These are phyloP conservation scores for Metarhizium guizhouense DNA, from an alignment of 2,329 filamentous ascomycete genomes.

Conservation along the genomic window DNA sequence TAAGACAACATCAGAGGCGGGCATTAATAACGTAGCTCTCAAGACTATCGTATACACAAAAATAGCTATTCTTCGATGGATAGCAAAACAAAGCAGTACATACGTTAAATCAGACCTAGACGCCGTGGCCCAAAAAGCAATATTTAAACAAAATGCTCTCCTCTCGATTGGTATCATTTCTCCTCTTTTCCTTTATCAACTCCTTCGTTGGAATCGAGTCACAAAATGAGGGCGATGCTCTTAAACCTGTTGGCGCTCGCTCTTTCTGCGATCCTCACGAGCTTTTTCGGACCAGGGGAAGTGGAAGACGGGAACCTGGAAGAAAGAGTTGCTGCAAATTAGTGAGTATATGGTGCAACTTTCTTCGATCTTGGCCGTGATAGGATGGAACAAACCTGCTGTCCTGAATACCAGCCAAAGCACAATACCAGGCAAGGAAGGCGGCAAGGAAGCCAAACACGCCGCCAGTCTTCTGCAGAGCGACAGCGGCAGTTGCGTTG, in stretches of 20 bases:
- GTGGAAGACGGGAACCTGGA: conserved; percentile 84
- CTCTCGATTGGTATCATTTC: conserved; percentile 1
- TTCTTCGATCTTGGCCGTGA: not conserved
- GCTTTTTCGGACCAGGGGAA: conserved; percentile 89
- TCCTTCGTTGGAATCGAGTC: not conserved
- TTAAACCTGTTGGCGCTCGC: conserved; percentile 16
- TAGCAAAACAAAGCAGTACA: not conserved
- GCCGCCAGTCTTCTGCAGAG: conserved; percentile 62
- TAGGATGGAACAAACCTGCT: conserved; percentile 39
- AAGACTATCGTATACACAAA: not conserved
- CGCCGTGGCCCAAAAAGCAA: not conserved
- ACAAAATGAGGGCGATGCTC: not conserved
- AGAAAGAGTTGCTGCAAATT: conserved; percentile 65
- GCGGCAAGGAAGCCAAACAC: conserved; percentile 73
- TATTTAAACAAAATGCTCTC: not conserved
- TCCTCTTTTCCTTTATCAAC: not conserved
- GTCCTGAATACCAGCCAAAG: conserved; percentile 73
- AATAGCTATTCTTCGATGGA: not conserved
- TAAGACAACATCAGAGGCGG: too few relatives aligned
- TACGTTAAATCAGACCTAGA: not conserved
- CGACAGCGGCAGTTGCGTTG: conserved; percentile 31
- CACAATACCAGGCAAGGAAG: conserved; percentile 82
- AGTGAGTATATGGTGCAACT: not conserved
- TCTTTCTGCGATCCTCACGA: conserved; percentile 46
- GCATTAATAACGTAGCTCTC: not conserved